phyloP scores from a whole-genome alignment of 257 asterid species.

The Solanum medicagineum region DNA sequence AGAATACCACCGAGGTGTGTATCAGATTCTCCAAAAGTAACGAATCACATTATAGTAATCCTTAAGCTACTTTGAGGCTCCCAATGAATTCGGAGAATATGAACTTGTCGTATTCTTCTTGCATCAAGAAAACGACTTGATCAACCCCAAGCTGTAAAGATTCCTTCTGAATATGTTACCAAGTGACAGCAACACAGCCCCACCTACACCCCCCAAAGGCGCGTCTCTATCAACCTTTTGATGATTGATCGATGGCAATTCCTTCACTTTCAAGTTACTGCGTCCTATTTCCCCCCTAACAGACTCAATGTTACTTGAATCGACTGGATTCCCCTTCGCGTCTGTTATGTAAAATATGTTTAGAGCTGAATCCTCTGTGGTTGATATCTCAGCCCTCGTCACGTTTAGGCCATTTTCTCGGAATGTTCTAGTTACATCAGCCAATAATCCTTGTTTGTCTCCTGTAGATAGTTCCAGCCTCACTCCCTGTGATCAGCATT shows the following conservation, averaged over 20 bases:
- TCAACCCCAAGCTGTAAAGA: conserved; percentile 70
- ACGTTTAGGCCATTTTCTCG: conserved; percentile 83
- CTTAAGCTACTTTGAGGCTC: conserved; percentile 1
- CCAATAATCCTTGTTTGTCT: conserved; percentile 59
- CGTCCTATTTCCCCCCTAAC: conserved; percentile 59
- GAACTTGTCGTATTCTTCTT: neutral
- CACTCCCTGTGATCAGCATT: conserved; percentile 43
- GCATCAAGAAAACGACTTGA: conserved; percentile 47
- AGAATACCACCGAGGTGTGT: neutral
- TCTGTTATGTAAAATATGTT: conserved; percentile 77
- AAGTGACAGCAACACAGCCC: conserved; percentile 63
- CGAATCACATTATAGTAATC: neutral
- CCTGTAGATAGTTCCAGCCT: conserved; percentile 65
- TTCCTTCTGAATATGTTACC: conserved; percentile 81
- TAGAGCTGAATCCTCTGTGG: conserved; percentile 28
- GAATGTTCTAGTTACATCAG: conserved; percentile 79
- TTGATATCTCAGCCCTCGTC: conserved; percentile 80
- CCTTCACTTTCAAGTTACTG: conserved; percentile 65
- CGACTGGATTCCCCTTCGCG: conserved; percentile 46
- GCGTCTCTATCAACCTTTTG: conserved; percentile 26
- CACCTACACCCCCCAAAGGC: conserved; percentile 31
- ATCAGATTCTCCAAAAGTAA: neutral
- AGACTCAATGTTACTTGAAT: conserved; percentile 43
- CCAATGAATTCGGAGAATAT: neutral
- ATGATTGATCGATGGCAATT: conserved; percentile 40